phyloP scores from a whole-genome alignment of 2,329 filamentous ascomycete species.

The Exophiala sp. region DNA sequence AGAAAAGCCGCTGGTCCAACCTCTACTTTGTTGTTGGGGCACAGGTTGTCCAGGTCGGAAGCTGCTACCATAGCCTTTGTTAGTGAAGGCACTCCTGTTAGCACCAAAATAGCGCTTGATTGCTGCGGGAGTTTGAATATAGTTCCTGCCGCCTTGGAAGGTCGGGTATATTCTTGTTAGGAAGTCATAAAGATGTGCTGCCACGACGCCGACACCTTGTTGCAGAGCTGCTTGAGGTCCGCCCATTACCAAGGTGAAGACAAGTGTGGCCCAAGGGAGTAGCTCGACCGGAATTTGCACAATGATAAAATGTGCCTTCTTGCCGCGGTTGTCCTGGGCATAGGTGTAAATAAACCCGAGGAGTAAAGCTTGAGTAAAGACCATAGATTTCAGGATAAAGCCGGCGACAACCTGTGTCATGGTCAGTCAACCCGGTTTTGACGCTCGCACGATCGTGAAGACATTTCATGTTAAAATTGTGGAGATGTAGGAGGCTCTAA shows the following conservation, averaged over 20 bases:
- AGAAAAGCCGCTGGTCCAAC: conserved; percentile 42
- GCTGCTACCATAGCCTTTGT: conserved; percentile 62
- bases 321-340: conserved; percentile 77
- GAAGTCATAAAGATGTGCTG: conserved; percentile 89
- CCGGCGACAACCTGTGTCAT: conserved; percentile 42
- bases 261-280: conserved; percentile 75
- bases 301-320: conserved; percentile 74
- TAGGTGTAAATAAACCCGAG: conserved; percentile 81
- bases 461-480: conserved; percentile 13
- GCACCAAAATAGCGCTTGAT: conserved; percentile 64
- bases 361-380: conserved; percentile 59
- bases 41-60: conserved; percentile 40
- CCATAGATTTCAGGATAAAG: conserved; percentile 31
- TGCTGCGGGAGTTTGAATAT: conserved; percentile 69
- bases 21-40: conserved; percentile 20
- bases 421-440: conserved; percentile 22
- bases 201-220: conserved; percentile 74
- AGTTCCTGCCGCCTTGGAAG: conserved; percentile 78
- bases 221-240: conserved; percentile 57
- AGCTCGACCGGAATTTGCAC: conserved; percentile 78
- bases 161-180: conserved; percentile 81
- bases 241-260: conserved; percentile 66
- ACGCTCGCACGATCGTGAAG: neutral
- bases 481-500: conserved; percentile 64
- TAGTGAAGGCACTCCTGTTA: conserved; percentile 35